These are phyloP conservation scores for Datura wrightii DNA, from an alignment of 257 asterid species.

Conservation along the genomic window DNA sequence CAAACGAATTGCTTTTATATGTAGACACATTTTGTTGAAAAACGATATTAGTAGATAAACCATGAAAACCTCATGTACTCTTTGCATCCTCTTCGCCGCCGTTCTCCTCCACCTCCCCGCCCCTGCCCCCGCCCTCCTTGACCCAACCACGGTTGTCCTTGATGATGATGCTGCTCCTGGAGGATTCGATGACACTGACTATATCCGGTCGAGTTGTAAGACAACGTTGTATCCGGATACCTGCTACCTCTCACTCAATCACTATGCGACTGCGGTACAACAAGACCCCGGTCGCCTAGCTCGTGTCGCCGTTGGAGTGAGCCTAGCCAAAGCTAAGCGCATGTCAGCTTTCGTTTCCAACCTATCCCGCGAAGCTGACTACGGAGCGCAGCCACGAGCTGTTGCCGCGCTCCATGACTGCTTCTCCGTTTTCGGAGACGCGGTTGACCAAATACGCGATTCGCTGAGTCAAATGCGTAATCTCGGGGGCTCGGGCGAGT, in stretches of 20 bases:
- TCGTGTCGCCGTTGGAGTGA: conserved; percentile 31
- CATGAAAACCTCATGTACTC: conserved; percentile 29
- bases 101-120: conserved; percentile 25
- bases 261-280: conserved; percentile 35
- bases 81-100: conserved; percentile 25
- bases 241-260: conserved; percentile 35
- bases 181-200: neutral
- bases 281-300: conserved; percentile 32
- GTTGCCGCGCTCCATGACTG: conserved; percentile 78
- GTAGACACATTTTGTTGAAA: neutral
- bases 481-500: conserved; percentile 53
- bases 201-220: conserved; percentile 30
- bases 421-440: conserved; percentile 58
- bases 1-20: neutral
- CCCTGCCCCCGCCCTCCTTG: conserved; percentile 18
- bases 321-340: conserved; percentile 34
- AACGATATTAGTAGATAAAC: neutral
- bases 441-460: conserved; percentile 70
- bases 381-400: conserved; percentile 57
- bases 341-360: conserved; percentile 32
- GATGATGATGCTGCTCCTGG: no score
- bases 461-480: conserved; percentile 75
- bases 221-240: conserved; percentile 31
- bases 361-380: conserved; percentile 54
- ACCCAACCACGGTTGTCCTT: neutral